Base-by-base conservation (phyloP, 441 rosid genomes). In the Erysimum pusillum region DNA sequence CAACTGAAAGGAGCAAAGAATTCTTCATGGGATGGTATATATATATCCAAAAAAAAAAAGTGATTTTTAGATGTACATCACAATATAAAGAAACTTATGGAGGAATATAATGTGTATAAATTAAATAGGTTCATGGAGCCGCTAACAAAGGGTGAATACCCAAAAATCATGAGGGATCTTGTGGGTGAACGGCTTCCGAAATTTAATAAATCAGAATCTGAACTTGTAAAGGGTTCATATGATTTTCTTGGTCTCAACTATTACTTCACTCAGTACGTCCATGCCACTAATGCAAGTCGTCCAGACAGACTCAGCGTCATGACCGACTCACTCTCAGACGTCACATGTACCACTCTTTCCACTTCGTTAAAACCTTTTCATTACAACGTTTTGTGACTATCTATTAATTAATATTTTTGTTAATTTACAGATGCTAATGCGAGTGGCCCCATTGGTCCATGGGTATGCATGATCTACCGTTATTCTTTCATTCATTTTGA, bases 21-120 rank as follows among this genome's bases (percentile, higher is more conserved):
- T 94, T 94, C 63, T 79, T 81, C 63, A 63, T 89, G 32, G 96
- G 97, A 88, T 90, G 98, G 96, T 87, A 52, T 18, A 49, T 0
- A 9, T 3, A 8, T 49, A 49, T 49, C 3, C 0, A 36, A 25
- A 25, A 25, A 25, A 25, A 25, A 2, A 2, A 25, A 2, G 3
- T 25, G 3, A 36, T 6, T 0, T 7, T 36, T 36, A 36, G 28
- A 25, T 25, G 25, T 22, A 35, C 9, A 35, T 35, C n/a, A n/a
- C n/a, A n/a, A n/a, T n/a, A 9, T 35, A 35, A 34, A 34, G 36
- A 35, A 35, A 22, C 6, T 7, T 7, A 35, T 35, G 36, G 9
- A 35, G 25, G 25, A 22, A 1, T 22, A 22, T 22, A 22, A 1
- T 25, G 28, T 25, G 28, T 25, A 25, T 25, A 36, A 36, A 36